phyloP scores from a whole-genome alignment of 1,284 basidiomycete genomes.

The Lentinula novae-zelandiae region DNA sequence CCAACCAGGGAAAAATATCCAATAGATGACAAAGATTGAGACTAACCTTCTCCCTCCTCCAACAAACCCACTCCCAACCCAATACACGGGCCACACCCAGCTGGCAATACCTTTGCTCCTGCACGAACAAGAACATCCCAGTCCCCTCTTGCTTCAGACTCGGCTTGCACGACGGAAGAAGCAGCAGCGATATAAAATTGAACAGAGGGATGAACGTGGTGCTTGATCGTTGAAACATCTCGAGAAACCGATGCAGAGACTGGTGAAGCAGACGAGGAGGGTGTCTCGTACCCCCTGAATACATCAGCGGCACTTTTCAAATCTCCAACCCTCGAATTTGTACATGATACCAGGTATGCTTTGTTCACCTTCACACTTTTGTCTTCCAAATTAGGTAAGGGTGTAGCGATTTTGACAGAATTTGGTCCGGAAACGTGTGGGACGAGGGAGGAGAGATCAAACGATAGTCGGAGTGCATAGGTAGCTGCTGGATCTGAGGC shows the following conservation, averaged over 20 bases:
- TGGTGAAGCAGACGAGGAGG: background rate
- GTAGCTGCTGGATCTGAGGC: constrained; percentile 75
- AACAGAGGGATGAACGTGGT: constrained; percentile 73
- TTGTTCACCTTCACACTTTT: constrained; percentile 87
- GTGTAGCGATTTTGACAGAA: constrained; percentile 94
- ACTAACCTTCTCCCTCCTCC: constrained; percentile 75
- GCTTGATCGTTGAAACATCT: constrained; percentile 33
- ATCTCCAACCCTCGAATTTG: constrained; percentile 80
- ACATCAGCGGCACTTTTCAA: background rate
- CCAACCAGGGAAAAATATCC: constrained; percentile 19
- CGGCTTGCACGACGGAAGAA: constrained; percentile 65
- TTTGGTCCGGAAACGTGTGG: constrained; percentile 98
- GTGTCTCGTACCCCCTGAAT: background rate
- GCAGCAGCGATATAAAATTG: constrained; percentile 99
- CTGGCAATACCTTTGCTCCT: constrained; percentile 90
- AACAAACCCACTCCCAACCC: constrained; percentile 91
- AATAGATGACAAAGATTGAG: background rate
- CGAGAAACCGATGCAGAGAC: background rate
- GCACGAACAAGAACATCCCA: constrained; percentile 87
- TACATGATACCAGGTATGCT: constrained; percentile 98
- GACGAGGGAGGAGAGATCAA: constrained; percentile 92
- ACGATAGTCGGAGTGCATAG: constrained; percentile 87
- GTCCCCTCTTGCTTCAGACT: constrained; percentile 28
- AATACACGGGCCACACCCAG: constrained; percentile 99
- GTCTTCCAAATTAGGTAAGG: constrained; percentile 78